Percentiles rank a stretch among this genome's conserved stretches.
Evolutionary conservation across 768 basidiomycete genomes (phyloP).

Genomic region (Kondoa subrosea): DNA sequence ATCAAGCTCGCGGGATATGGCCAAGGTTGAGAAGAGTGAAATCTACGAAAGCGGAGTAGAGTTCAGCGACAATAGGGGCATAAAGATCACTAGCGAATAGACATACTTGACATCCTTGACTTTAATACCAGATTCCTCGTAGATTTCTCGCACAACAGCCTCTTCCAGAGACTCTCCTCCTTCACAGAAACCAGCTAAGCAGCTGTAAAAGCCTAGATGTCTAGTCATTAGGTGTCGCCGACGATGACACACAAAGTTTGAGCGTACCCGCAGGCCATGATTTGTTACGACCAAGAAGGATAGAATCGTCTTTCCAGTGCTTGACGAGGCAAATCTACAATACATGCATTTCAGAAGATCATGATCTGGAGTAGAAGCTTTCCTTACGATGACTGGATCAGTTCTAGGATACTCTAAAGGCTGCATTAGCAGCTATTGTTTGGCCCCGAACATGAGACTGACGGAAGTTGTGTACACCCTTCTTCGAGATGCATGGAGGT

Average conservation of each 20-base stretch:
- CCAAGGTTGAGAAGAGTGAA: constrained; percentile 75
- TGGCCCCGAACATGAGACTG: constrained; percentile 13
- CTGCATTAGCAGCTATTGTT: background rate
- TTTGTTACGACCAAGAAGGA: constrained; percentile 66
- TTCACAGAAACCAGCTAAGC: constrained; percentile 83
- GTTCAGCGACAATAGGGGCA: no score
- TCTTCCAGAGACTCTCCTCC: constrained; percentile 90
- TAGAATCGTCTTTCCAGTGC: constrained; percentile 59
- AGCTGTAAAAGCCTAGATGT: constrained; percentile 54
- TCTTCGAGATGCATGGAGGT: constrained; percentile 37
- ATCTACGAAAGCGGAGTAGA: no score
- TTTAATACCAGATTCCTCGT: constrained; percentile 87
- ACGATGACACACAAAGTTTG: constrained; percentile 4
- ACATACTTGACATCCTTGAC: constrained; percentile 70
- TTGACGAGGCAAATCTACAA: constrained; percentile 70
- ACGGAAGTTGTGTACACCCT: constrained; percentile 65
- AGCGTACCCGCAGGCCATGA: constrained; percentile 32
- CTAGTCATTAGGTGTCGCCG: constrained; percentile 48
- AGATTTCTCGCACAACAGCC: constrained; percentile 75
- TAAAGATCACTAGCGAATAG: no score
- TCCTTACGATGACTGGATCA: constrained; percentile 27
- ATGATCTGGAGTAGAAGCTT: constrained; percentile 32
- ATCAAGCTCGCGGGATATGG: constrained; percentile 30
- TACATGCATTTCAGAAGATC: constrained; percentile 46
- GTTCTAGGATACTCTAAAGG: constrained; percentile 29